Base-by-base conservation (phyloP, 2,329 filamentous ascomycete species). In the Helminthosporium solani region DNA sequence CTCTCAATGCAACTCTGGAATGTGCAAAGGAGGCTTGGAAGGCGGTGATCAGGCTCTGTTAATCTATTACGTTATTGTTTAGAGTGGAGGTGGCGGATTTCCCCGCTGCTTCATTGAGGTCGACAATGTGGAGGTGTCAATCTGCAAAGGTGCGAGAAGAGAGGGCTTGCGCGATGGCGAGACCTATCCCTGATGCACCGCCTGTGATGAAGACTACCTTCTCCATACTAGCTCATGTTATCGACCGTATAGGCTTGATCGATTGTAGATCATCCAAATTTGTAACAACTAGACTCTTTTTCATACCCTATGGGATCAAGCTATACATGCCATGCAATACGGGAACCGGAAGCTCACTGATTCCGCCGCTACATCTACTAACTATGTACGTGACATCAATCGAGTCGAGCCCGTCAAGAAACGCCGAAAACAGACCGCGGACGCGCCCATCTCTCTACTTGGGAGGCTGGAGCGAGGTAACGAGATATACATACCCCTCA, bases 201-300 rank as follows among this genome's bases (percentile, higher is more conserved):
- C 88, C 88, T 0, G 87, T 91, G 65, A 94, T 90, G 41, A 94
- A 76, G 40, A 88, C 88, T 19, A 55, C 51, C 14, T 46, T 52
- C 1, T 42, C 20, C 55, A 61, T 63, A 25, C 11, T 36, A 23
- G 12, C 7, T 12, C 7, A 27, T 7, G 25, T 27, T 12, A 27
- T 7, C 7, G 25, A 27, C n/a, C n/a, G n/a, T n/a, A n/a, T n/a
- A n/a, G n/a, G n/a, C n/a, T n/a, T n/a, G n/a, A n/a, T n/a, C n/a
- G n/a, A n/a, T n/a, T n/a, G n/a, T n/a, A n/a, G n/a, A n/a, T n/a
- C n/a, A n/a, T n/a, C n/a, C n/a, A n/a, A n/a, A n/a, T n/a, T n/a
- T n/a, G n/a, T n/a, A n/a, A n/a, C n/a, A n/a, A n/a, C n/a, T n/a
- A n/a, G n/a, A n/a, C n/a, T n/a, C n/a, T n/a, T n/a, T n/a, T n/a